phyloP scores from a whole-genome alignment of 345 rosid genomes.

The Moringa oleifera region DNA sequence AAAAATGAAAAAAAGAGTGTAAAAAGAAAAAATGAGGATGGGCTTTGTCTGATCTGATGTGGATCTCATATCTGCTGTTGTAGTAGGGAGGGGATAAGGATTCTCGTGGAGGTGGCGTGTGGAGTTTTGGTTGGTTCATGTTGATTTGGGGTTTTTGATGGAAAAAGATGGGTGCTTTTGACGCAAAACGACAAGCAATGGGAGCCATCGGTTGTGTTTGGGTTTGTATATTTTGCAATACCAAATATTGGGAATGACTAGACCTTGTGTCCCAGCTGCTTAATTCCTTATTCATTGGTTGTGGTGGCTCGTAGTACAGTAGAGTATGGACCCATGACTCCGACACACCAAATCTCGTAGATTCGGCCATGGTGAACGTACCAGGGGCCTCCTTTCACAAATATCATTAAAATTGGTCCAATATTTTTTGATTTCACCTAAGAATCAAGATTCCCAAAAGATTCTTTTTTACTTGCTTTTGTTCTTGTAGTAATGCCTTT shows the following conservation, averaged over 20 bases:
- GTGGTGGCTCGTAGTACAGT: background rate
- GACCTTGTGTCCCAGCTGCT: background rate
- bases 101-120: constrained; percentile 15
- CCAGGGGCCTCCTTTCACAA: no score
- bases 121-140: constrained; percentile 14
- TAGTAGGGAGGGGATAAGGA: constrained; percentile 33
- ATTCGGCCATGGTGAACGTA: no score
- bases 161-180: constrained; percentile 30
- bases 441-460: no score
- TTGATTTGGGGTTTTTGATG: constrained; percentile 15
- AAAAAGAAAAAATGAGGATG: background rate
- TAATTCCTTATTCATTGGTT: background rate
- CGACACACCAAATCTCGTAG: no score
- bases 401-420: no score
- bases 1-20: background rate
- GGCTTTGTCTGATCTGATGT: background rate
- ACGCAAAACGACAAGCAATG: constrained; percentile 17
- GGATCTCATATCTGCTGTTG: no score
- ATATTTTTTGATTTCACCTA: no score
- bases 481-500: no score
- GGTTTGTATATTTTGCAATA: background rate
- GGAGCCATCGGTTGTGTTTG: constrained; percentile 4
- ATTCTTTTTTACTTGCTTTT: no score
- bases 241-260: background rate
- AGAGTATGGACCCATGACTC: background rate